phyloP scores from a whole-genome alignment of 495 filamentous ascomycete species.

The Neurospora sp. region DNA sequence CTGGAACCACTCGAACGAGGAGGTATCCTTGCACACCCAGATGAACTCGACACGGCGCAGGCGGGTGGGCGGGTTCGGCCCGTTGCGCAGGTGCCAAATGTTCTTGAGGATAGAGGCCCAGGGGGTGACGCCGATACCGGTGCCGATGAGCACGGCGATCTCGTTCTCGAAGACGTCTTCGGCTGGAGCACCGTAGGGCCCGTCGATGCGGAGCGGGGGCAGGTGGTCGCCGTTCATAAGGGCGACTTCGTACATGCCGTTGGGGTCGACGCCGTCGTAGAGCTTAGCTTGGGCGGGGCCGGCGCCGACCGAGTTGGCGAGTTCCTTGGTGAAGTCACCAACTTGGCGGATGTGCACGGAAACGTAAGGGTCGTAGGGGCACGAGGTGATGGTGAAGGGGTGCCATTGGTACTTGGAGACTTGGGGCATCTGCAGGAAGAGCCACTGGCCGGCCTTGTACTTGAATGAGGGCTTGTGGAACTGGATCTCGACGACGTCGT shows the following conservation, averaged over 20 bases:
- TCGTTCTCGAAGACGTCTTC: conserved; percentile 98
- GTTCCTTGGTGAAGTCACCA: conserved; percentile 81
- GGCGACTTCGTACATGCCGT: conserved; percentile 98
- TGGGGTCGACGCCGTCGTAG: conserved; percentile 81
- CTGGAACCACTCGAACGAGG: conserved; percentile 98
- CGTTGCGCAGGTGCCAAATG: conserved; percentile 89
- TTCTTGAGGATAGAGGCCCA: conserved; percentile 98
- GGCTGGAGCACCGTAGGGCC: conserved; percentile 92
- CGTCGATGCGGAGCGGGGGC: conserved; percentile 82
- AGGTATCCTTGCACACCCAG: conserved; percentile 96
- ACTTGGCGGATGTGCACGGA: conserved; percentile 93
- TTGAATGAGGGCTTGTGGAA: conserved; percentile 93
- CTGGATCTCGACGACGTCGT: conserved; percentile 95
- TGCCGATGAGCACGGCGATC: conserved; percentile 92
- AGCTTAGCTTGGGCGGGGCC: conserved; percentile 74
- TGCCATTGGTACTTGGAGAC: conserved; percentile 92
- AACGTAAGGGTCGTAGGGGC: conserved; percentile 88
- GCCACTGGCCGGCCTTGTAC: conserved; percentile 97
- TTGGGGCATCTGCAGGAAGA: conserved; percentile 86
- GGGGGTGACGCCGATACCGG: conserved; percentile 94
- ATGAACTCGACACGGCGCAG: conserved; percentile 96
- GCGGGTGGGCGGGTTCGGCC: conserved; percentile 74
- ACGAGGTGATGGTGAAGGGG: conserved; percentile 98
- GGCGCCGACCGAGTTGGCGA: conserved; percentile 89
- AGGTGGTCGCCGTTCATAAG: conserved; percentile 84